phyloP scores from a whole-genome alignment of 129 eudicot genomes.

The Arctium minus region DNA sequence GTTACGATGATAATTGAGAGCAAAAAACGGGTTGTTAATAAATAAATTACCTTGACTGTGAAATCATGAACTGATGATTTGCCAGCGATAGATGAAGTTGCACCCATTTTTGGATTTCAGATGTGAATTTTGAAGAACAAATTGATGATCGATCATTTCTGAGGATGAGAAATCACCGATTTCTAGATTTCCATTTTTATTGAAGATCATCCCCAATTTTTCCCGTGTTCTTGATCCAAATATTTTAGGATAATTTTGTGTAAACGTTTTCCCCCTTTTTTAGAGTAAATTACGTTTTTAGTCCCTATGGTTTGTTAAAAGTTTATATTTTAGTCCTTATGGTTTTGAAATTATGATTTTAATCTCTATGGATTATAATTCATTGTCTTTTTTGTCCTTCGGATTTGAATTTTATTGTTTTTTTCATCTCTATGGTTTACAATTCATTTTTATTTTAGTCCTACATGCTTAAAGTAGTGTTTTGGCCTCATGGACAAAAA shows the following conservation, averaged over 20 bases:
- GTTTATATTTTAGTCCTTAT: too few relatives aligned
- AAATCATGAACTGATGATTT: slow-evolving; percentile 68
- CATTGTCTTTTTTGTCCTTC: too few relatives aligned
- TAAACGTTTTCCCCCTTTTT: neutral
- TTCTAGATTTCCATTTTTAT: slow-evolving; percentile 1
- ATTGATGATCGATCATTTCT: slow-evolving; percentile 16
- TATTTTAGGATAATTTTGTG: neutral
- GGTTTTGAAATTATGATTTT: too few relatives aligned
- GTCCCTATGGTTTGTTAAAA: too few relatives aligned
- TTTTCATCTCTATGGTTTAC: too few relatives aligned
- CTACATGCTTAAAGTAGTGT: too few relatives aligned
- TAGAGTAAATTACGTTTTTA: too few relatives aligned
- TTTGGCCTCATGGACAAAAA: too few relatives aligned
- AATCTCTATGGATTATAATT: too few relatives aligned
- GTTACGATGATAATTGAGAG: neutral
- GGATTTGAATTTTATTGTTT: too few relatives aligned
- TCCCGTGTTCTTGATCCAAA: neutral
- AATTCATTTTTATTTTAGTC: too few relatives aligned
- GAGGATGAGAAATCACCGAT: neutral
- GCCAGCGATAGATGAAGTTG: slow-evolving; percentile 42
- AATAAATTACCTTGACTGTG: slow-evolving; percentile 52
- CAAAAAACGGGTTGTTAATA: neutral
- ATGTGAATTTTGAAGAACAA: slow-evolving; percentile 13
- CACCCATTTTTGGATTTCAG: slow-evolving; percentile 47
- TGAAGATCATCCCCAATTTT: slow-evolving; percentile 18